Evolutionary conservation across 371 early-diverging fungal species (phyloP).

Genomic region (Mortierella polycephala): DNA sequence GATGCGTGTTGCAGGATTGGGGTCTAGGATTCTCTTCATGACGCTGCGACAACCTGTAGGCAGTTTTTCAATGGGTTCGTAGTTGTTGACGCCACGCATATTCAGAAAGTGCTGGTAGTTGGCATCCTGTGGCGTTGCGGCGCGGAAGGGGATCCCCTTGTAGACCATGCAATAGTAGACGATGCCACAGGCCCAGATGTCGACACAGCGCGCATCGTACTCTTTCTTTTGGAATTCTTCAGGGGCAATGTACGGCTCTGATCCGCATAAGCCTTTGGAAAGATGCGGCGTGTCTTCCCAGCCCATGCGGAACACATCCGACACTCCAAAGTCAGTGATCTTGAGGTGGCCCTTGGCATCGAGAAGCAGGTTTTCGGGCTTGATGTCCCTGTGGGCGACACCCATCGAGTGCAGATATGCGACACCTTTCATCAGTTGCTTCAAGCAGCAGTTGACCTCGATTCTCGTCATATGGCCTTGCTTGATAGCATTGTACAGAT

Average conservation of each 20-base stretch:
- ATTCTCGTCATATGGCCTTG: slow-evolving; percentile 71
- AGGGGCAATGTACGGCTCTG: slow-evolving; percentile 92
- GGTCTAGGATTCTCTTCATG: slow-evolving; percentile 81
- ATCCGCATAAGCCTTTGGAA: slow-evolving; percentile 85
- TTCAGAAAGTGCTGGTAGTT: slow-evolving; percentile 67
- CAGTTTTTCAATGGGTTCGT: slow-evolving; percentile 69
- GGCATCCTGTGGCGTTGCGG: slow-evolving; percentile 72
- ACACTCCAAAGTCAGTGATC: slow-evolving; percentile 98
- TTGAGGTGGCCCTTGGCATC: slow-evolving; percentile 87
- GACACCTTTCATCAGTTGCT: slow-evolving; percentile 91
- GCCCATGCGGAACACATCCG: slow-evolving; percentile 86
- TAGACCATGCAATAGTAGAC: slow-evolving; percentile 86
- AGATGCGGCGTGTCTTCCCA: slow-evolving; percentile 73
- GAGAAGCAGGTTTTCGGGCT: slow-evolving; percentile 93
- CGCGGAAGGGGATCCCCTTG: slow-evolving; percentile 78
- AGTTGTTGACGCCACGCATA: slow-evolving; percentile 58
- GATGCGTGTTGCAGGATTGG: slow-evolving; percentile 72
- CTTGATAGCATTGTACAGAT: slow-evolving; percentile 78
- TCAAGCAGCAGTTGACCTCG: slow-evolving; percentile 87
- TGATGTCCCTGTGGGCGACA: slow-evolving; percentile 92
- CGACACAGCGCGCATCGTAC: slow-evolving; percentile 83
- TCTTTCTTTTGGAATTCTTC: slow-evolving; percentile 74
- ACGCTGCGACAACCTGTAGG: slow-evolving; percentile 61
- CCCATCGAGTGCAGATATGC: slow-evolving; percentile 93
- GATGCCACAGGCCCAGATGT: slow-evolving; percentile 87